Base-by-base conservation (phyloP, 2,329 filamentous ascomycete species). In the Arthroderma uncinatum region DNA sequence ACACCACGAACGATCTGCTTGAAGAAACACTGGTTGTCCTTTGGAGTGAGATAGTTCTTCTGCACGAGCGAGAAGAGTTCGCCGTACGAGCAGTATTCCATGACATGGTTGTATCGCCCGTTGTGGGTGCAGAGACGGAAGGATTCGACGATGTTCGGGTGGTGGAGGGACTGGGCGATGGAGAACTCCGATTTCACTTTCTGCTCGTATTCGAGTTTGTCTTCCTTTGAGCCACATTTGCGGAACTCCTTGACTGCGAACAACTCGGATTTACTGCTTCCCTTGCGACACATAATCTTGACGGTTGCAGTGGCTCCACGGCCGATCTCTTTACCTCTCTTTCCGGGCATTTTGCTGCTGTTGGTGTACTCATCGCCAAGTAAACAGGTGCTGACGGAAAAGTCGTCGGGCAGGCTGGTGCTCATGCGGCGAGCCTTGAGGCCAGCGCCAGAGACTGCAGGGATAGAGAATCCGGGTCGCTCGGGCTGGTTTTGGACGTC, bases 181-280 rank as follows among this genome's bases (percentile, higher is more conserved):
- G 84, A 89, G 73, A 84, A 95, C 69, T 95, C 90, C 1, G 87
- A 91, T 71, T 92, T 94, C 75, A 95, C 87, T 76, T 94, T 93
- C 72, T 89, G 85, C 62, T 87, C 81, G 70, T 94, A 94, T 54
- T 93, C 87, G 30, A 82, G 79, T 60, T 81, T 76, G 8, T 80
- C 83, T 68, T 95, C 89, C 40, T 79, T 78, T 34, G 79, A 78
- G 36, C 83, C 83, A 70, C 87, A 86, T 62, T 82, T 80, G 9
- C 89, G 83, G 69, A 94, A 95, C 66, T 93, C 87, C 73, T 95
- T 95, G 64, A 94, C 89, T 0, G 90, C 90, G 63, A 86, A 91
- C 6, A 89, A 72, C 65, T 89, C 84, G 39, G 76, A 68, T 25
- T 68, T 77, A 4, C 78, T 74, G 58, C 74, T 79, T 33, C 83